Conservation (phyloP, 192 early-diverging fungal genomes). For the Linnemannia elongata region DNA sequence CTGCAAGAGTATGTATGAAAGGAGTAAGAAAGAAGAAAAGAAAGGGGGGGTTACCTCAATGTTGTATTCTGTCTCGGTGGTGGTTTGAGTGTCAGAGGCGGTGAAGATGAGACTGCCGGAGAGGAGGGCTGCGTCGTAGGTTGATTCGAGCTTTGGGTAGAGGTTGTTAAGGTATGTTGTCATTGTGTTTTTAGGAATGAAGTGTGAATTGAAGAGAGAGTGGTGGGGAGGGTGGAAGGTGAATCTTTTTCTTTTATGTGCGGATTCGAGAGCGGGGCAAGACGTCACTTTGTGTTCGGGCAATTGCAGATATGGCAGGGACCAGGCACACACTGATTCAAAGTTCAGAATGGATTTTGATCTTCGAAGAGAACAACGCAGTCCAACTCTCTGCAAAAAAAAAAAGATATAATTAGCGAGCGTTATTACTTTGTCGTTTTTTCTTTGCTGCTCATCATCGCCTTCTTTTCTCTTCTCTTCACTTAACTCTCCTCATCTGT, state of each 20-base stretch:
- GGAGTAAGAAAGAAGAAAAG: too few species aligned
- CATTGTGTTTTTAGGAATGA: conserved; percentile 9
- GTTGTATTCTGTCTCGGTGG: conserved; percentile 26
- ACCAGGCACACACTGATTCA: not conserved
- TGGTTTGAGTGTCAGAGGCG: conserved; percentile 20
- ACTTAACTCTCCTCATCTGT: not conserved
- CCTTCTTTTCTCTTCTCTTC: not conserved
- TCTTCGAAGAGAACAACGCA: not conserved
- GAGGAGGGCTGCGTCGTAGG: conserved; percentile 22
- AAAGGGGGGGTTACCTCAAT: conserved; percentile 12
- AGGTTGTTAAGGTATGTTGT: conserved; percentile 4
- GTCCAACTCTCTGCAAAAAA: not conserved
- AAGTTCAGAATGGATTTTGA: not conserved
- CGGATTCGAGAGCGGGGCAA: not conserved
- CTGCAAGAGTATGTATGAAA: too few species aligned
- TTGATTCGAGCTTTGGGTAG: conserved; percentile 12
- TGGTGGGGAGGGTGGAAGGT: not conserved
- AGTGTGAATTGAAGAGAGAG: conserved; percentile 1
- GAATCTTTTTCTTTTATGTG: not conserved
- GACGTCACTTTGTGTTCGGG: conserved; percentile 18
- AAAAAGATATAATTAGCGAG: not conserved
- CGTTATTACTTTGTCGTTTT: too few species aligned
- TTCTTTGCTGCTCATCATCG: conserved; percentile 1
- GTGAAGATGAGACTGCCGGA: conserved; percentile 39
- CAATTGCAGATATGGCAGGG: not conserved